phyloP scores from a whole-genome alignment of 139 green algal species.

The Gonium pectorale region DNA sequence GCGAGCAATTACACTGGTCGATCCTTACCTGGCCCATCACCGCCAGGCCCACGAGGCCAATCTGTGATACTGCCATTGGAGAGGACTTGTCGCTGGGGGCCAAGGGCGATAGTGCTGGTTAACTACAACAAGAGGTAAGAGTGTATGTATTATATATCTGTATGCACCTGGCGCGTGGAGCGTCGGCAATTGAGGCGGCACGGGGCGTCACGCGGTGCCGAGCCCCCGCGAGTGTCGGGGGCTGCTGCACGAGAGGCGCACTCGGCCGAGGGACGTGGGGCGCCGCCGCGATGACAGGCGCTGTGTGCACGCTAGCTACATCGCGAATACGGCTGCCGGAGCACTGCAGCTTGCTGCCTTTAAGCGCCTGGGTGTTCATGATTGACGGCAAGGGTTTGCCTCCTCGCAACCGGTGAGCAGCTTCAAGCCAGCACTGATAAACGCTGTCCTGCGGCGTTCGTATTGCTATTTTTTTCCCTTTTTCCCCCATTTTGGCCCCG shows the following conservation, averaged over 20 bases:
- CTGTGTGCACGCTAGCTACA: background rate
- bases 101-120: too few species aligned
- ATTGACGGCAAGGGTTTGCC: too few species aligned
- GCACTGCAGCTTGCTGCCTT: constrained; percentile 2
- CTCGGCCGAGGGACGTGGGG: background rate
- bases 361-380: constrained; percentile 3
- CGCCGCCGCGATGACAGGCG: background rate
- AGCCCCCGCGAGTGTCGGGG: constrained; percentile 8
- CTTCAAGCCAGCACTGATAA: too few species aligned
- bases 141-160: background rate
- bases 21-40: constrained; percentile 97
- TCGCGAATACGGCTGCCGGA: background rate
- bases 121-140: too few species aligned
- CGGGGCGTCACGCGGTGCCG: background rate
- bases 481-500: too few species aligned
- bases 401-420: too few species aligned
- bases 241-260: background rate
- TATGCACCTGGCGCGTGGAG: background rate
- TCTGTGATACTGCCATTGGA: constrained; percentile 61
- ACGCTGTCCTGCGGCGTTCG: too few species aligned
- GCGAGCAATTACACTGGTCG: too few species aligned
- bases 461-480: too few species aligned
- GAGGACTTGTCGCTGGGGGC: constrained; percentile 21
- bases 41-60: constrained; percentile 95
- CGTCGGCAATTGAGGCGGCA: constrained; percentile 18